Percentiles rank a stretch among this genome's conserved stretches.
Conservation (phyloP, 2,329 filamentous ascomycete species). For the Fusarium pseudocircinatum region DNA sequence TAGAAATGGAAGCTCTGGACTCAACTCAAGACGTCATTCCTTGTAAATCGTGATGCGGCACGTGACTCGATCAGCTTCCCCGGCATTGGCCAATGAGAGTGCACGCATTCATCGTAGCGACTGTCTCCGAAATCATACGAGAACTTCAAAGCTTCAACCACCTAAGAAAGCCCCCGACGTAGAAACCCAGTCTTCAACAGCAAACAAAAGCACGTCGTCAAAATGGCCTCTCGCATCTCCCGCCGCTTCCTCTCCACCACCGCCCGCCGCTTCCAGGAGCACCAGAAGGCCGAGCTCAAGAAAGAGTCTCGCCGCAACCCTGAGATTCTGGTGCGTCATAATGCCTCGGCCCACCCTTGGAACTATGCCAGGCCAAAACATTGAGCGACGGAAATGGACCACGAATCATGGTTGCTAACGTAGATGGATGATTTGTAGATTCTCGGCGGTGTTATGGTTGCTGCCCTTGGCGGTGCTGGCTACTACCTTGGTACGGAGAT, state of each 20-base stretch:
- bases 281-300: slow-evolving; percentile 61
- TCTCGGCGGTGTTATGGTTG: slow-evolving; percentile 89
- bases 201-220: slow-evolving; percentile 40
- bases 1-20: neutral
- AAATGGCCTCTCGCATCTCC: slow-evolving; percentile 67
- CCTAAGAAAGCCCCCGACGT: slow-evolving; percentile 28
- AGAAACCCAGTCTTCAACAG: slow-evolving; percentile 28
- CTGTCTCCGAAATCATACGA: slow-evolving; percentile 47
- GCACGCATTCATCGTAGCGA: slow-evolving; percentile 28
- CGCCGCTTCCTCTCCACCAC: slow-evolving; percentile 66
- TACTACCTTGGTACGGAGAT: slow-evolving; percentile 79
- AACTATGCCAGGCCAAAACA: slow-evolving; percentile 12
- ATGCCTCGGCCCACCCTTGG: slow-evolving; percentile 37
- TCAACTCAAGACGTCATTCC: slow-evolving; percentile 30
- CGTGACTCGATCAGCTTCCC: slow-evolving; percentile 31
- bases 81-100: slow-evolving; percentile 44
- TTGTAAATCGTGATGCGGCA: slow-evolving; percentile 1
- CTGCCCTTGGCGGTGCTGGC: slow-evolving; percentile 86
- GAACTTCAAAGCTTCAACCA: slow-evolving; percentile 41
- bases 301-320: slow-evolving; percentile 66
- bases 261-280: slow-evolving; percentile 59
- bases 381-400: neutral
- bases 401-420: slow-evolving; percentile 24
- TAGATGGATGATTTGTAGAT: slow-evolving; percentile 65
- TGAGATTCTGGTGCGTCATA: slow-evolving; percentile 57